phyloP scores from a whole-genome alignment of 192 early-diverging fungal species.

The Podila clonocystis region DNA sequence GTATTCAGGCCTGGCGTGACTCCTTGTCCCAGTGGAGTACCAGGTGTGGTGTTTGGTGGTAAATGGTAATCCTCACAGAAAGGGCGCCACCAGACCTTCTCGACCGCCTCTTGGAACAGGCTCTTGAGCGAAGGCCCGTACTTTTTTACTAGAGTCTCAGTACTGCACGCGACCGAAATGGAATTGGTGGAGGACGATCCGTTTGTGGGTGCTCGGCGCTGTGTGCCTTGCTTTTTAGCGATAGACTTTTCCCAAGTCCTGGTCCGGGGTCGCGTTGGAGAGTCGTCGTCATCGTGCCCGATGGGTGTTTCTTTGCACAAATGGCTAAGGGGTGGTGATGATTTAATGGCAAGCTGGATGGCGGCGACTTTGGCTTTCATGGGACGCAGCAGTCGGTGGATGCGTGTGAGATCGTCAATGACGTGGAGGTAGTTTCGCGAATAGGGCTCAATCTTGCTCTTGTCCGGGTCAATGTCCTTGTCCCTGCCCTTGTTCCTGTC shows the following conservation, averaged over 20 bases:
- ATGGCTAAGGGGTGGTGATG: constrained; percentile 27
- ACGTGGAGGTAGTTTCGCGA: constrained; percentile 29
- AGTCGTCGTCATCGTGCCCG: background rate
- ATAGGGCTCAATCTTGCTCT: background rate
- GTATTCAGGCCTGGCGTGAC: background rate
- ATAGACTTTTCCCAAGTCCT: background rate
- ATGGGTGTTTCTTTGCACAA: background rate
- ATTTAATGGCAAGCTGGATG: constrained; percentile 40
- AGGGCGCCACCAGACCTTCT: constrained; percentile 47
- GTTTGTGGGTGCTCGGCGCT: background rate
- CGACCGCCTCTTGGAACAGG: constrained; percentile 25
- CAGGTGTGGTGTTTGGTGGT: constrained; percentile 9
- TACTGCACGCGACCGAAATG: background rate
- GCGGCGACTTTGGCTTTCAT: constrained; percentile 38
- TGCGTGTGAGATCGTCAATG: constrained; percentile 17
- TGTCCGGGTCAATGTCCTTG: too few relatives aligned
- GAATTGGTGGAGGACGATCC: background rate
- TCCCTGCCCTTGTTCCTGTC: too few relatives aligned
- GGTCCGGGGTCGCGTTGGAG: background rate
- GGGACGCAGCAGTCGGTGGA: constrained; percentile 30
- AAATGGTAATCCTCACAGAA: constrained; percentile 38
- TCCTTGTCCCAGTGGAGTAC: background rate
- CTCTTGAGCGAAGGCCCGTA: constrained; percentile 19
- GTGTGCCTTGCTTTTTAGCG: background rate
- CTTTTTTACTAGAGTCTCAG: constrained; percentile 17